Percentiles rank a stretch among this genome's conserved stretches.
These are phyloP conservation scores for Austroboletus novae-zelandiae DNA, from an alignment of 1,284 basidiomycete species.

Conservation along the genomic window DNA sequence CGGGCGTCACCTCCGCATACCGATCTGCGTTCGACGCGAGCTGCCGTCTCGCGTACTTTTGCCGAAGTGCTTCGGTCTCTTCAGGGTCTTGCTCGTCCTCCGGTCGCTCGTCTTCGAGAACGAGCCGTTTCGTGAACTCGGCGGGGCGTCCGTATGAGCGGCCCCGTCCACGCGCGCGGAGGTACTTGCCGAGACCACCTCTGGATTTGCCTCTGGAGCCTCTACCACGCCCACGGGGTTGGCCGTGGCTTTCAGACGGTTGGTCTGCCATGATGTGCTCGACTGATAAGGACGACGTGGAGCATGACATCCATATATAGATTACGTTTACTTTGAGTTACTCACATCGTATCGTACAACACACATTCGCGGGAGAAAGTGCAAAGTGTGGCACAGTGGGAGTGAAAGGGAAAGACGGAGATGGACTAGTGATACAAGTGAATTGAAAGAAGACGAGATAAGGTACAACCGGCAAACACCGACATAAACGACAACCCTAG, in stretches of 20 bases:
- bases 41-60: conserved; percentile 54
- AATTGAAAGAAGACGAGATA: not conserved
- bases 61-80: conserved; percentile 46
- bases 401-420: not conserved
- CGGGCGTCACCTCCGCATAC: conserved; percentile 63
- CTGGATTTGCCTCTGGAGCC: conserved; percentile 53
- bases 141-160: conserved; percentile 59
- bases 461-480: not conserved
- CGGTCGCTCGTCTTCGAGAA: conserved; percentile 55
- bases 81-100: conserved; percentile 39
- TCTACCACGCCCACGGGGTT: conserved; percentile 34
- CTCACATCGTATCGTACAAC: no score
- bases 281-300: no score
- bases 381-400: not conserved
- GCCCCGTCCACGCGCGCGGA: conserved; percentile 63
- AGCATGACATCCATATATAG: no score
- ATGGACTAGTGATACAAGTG: conserved; percentile 20
- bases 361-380: no score
- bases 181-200: conserved; percentile 70
- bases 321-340: no score
- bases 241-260: conserved; percentile 10
- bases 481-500: conserved; percentile 1
- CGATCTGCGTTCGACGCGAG: conserved; percentile 69
- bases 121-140: conserved; percentile 55
- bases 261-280: conserved; percentile 17